These are phyloP conservation scores for Linum usitatissimum DNA, from an alignment of 345 rosid species.

Conservation along the genomic window DNA sequence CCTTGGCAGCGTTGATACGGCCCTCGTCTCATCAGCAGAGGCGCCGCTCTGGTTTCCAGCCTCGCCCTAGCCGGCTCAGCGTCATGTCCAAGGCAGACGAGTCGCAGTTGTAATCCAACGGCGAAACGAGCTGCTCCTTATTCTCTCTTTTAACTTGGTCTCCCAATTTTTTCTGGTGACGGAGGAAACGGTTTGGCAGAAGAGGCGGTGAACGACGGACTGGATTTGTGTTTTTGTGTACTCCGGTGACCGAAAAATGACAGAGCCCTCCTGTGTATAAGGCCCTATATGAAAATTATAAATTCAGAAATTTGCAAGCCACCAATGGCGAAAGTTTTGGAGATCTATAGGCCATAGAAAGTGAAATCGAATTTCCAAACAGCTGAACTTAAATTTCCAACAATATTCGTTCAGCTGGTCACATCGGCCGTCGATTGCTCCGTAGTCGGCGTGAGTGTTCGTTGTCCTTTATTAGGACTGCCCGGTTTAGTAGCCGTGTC, in stretches of 20 bases:
- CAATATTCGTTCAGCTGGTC: neutral
- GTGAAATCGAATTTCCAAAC: neutral
- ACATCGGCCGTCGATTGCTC: neutral
- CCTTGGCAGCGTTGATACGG: constrained; percentile 41
- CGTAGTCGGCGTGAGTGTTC: neutral
- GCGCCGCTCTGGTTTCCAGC: constrained; percentile 49
- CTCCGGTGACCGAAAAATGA: neutral
- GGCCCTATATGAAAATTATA: neutral
- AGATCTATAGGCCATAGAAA: neutral
- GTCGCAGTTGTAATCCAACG: neutral
- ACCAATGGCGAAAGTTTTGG: neutral
- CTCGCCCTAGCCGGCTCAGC: constrained; percentile 61
- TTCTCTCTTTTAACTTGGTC: neutral
- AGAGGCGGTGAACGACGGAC: neutral
- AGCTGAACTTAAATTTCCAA: neutral
- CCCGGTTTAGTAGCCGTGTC: no score
- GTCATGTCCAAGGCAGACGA: constrained; percentile 31
- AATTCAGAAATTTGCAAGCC: neutral
- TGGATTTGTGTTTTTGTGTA: neutral
- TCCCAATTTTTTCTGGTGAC: neutral
- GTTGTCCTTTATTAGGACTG: neutral
- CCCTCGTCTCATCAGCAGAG: constrained; percentile 42
- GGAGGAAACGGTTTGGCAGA: neutral
- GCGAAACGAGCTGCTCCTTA: neutral
- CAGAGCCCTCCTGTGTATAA: neutral